phyloP scores from a whole-genome alignment of 257 asterid species.

The Nicotiana benthamiana region DNA sequence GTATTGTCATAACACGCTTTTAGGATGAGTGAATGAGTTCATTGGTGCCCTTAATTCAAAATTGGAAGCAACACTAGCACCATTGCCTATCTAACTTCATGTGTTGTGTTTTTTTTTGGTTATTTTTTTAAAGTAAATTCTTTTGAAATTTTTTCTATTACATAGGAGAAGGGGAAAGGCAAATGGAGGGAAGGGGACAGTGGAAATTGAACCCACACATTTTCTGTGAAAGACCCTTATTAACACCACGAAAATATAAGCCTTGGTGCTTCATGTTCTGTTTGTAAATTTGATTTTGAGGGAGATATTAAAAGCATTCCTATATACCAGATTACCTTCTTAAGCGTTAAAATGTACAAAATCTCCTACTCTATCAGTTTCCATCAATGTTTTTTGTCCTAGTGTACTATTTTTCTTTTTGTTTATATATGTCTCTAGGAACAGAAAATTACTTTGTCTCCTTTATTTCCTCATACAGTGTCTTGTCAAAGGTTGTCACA shows the following conservation, averaged over 20 bases:
- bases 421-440: neutral
- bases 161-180: too few relatives aligned
- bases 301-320: neutral
- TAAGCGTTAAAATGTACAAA: neutral
- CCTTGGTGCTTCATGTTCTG: neutral
- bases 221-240: too few relatives aligned
- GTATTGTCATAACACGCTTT: neutral
- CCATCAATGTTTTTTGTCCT: neutral
- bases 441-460: neutral
- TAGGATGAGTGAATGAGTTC: neutral
- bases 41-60: neutral
- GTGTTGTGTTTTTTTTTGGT: too few relatives aligned
- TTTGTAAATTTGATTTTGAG: neutral
- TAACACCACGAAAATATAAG: too few relatives aligned
- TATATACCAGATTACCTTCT: neutral
- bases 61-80: neutral
- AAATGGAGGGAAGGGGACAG: too few relatives aligned
- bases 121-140: too few relatives aligned
- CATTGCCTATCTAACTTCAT: neutral
- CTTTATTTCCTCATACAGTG: slow-evolving; percentile 39
- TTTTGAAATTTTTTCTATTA: too few relatives aligned
- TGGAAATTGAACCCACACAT: too few relatives aligned
- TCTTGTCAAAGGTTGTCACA: slow-evolving; percentile 97
- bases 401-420: neutral
- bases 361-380: neutral